Evolutionary conservation across 2,329 filamentous ascomycete species (phyloP), one percentile per base, ranked within the genome.

Genomic region (Herpotrichia juniperi): DNA sequence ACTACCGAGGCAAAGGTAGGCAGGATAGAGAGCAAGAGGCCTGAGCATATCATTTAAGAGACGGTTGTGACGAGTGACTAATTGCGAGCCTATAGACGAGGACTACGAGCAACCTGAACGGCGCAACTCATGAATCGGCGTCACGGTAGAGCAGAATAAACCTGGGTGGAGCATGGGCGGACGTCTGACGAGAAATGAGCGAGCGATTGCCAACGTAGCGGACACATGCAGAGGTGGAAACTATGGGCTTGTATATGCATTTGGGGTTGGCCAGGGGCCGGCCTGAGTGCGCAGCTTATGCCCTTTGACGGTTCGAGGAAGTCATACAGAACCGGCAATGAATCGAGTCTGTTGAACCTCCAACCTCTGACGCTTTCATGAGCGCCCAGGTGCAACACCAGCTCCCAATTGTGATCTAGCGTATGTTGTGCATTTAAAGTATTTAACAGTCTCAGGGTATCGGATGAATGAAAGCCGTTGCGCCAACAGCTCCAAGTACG

Each of bases 11-110:
- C 40, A 43, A 43, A 43, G 40, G 40, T 43, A 30, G 40, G 40
- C 40, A 43, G 25, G 24, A 43, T 17, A 43, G 40, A 43, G 40
- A 31, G n/a, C 40, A 43, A 25, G 40, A 43, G 26, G 40, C 40
- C 17, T 43, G 40, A 43, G 26, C 40, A 28, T 43, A 24, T 40
- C 11, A 6, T 4, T 40, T 4, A 40, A 40, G 37, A 40, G 21
- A 40, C n/a, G 37, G 21, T 14, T 19, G 37, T 40, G 19, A 40
- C 37, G 21, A 40, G 4, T 25, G 37, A 40, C 37, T 40, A 24
- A 37, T n/a, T 21, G 34, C 34, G 34, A 37, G 37, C 37, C 14
- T 40, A 19, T 40, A n/a, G 37, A 40, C 37, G 19, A 21, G 37
- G 37, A 25, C 21, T 37, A 37, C 4, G 25, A 37, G 19, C 6